Conservation (phyloP, 2,329 filamentous ascomycete genomes). For the Helminthosporium solani region DNA sequence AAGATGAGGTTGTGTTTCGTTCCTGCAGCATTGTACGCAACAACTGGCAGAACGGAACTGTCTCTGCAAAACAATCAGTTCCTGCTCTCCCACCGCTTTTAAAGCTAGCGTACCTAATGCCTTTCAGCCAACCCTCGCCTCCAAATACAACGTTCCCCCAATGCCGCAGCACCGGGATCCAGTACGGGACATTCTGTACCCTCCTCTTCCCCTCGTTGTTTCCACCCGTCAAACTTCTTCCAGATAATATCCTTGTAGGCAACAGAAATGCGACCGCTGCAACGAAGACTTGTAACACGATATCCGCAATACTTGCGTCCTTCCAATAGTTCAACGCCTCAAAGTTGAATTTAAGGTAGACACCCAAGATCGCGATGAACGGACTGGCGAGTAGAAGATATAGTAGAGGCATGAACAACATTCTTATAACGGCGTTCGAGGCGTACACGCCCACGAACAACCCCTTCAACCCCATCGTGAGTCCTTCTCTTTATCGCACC, state of each 20-base stretch:
- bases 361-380: conserved; percentile 25
- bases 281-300: conserved; percentile 32
- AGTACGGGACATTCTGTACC: conserved; percentile 58
- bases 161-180: conserved; percentile 60
- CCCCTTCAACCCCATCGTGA: conserved; percentile 24
- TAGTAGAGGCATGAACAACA: conserved; percentile 37
- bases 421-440: conserved; percentile 35
- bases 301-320: conserved; percentile 29
- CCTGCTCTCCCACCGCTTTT: neutral
- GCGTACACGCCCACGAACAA: conserved; percentile 37
- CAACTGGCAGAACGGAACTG: conserved; percentile 44
- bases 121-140: conserved; percentile 47
- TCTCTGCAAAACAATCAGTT: conserved; percentile 26
- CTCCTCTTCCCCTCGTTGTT: conserved; percentile 37
- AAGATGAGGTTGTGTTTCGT: conserved; percentile 53
- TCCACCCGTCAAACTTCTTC: conserved; percentile 11
- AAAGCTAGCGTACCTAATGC: conserved; percentile 40
- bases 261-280: conserved; percentile 27
- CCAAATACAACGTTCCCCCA: conserved; percentile 51
- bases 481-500: neutral
- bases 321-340: conserved; percentile 17
- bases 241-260: conserved; percentile 35
- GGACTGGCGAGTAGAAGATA: conserved; percentile 34
- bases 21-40: conserved; percentile 53
- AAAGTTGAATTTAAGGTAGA: conserved; percentile 25